These are phyloP conservation scores for Emydomyces testavorans DNA, from an alignment of 2,329 filamentous ascomycete species.

Conservation along the genomic window DNA sequence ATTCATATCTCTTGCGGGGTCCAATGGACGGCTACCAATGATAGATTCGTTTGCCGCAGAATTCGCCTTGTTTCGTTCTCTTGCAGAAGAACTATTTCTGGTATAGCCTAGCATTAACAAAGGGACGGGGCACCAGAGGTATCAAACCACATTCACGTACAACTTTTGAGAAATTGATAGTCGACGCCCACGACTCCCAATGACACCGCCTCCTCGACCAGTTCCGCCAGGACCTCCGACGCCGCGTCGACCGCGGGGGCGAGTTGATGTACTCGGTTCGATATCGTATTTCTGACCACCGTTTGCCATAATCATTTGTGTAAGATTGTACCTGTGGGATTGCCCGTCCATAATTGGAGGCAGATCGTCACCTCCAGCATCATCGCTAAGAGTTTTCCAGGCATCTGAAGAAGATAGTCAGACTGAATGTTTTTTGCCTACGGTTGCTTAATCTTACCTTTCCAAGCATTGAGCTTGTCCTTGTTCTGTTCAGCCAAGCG, in stretches of 20 bases:
- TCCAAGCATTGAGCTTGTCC: slow-evolving; percentile 23
- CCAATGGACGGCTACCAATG: slow-evolving; percentile 4
- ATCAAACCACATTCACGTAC: slow-evolving; percentile 5
- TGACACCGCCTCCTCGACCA: slow-evolving; percentile 22
- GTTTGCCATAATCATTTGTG: slow-evolving; percentile 17
- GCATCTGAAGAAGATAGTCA: slow-evolving; percentile 21
- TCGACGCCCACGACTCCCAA: slow-evolving; percentile 18
- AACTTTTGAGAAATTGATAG: background rate
- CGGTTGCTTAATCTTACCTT: slow-evolving; percentile 23
- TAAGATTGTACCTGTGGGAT: slow-evolving; percentile 27
- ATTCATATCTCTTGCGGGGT: slow-evolving; percentile 13
- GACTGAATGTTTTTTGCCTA: background rate
- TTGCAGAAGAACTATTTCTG: background rate
- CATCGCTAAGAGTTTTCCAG: slow-evolving; percentile 23
- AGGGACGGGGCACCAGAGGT: background rate
- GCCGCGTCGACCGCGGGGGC: background rate
- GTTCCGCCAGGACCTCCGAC: slow-evolving; percentile 3
- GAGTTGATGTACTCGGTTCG: background rate
- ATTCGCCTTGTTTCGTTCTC: background rate
- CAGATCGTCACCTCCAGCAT: slow-evolving; percentile 24
- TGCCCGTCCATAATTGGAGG: slow-evolving; percentile 30
- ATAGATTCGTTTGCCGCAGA: background rate
- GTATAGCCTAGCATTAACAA: background rate
- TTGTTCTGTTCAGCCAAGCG: slow-evolving; percentile 22
- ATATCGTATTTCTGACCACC: slow-evolving; percentile 15